These are phyloP conservation scores for Elongisporangium anandrum DNA, from an alignment of 352 stramenopile species.

Conservation along the genomic window DNA sequence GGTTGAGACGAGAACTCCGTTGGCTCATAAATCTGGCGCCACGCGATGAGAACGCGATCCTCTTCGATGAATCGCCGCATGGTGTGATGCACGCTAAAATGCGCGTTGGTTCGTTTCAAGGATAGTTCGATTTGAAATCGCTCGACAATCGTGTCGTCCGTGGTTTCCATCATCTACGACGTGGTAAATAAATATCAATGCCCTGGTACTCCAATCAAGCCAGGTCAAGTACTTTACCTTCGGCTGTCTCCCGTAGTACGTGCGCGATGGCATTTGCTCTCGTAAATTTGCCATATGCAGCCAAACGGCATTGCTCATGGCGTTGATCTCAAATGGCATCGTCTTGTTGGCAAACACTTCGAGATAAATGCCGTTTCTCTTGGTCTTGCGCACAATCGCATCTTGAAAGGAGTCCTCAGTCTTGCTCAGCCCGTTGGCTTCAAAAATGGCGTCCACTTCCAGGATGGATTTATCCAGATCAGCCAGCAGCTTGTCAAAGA, in stretches of 20 bases:
- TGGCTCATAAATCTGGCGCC: constrained; percentile 50
- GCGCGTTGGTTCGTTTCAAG: constrained; percentile 32
- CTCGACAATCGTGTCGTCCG: constrained; percentile 53
- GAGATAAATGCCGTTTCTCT: constrained; percentile 17
- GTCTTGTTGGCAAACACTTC: constrained; percentile 40
- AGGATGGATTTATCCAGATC: constrained; percentile 30
- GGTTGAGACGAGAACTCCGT: constrained; percentile 44
- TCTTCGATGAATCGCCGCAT: constrained; percentile 53
- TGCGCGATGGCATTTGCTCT: constrained; percentile 33
- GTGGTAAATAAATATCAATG: constrained; percentile 5
- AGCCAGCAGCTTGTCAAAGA: constrained; percentile 42
- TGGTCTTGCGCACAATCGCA: constrained; percentile 34
- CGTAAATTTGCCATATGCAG: constrained; percentile 25
- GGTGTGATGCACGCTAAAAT: constrained; percentile 59
- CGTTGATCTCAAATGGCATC: constrained; percentile 31
- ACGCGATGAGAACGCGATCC: constrained; percentile 59
- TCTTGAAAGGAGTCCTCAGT: constrained; percentile 47
- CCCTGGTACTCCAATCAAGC: not conserved
- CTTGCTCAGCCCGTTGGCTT: constrained; percentile 37
- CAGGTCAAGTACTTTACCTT: constrained; percentile 20
- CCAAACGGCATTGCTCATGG: constrained; percentile 32
- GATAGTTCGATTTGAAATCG: constrained; percentile 55
- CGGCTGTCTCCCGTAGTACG: constrained; percentile 33
- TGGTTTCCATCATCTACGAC: constrained; percentile 18
- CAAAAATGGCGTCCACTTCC: constrained; percentile 44